These are phyloP conservation scores for Phytophthora nicotianae DNA, from an alignment of 352 stramenopile species.

Conservation along the genomic window DNA sequence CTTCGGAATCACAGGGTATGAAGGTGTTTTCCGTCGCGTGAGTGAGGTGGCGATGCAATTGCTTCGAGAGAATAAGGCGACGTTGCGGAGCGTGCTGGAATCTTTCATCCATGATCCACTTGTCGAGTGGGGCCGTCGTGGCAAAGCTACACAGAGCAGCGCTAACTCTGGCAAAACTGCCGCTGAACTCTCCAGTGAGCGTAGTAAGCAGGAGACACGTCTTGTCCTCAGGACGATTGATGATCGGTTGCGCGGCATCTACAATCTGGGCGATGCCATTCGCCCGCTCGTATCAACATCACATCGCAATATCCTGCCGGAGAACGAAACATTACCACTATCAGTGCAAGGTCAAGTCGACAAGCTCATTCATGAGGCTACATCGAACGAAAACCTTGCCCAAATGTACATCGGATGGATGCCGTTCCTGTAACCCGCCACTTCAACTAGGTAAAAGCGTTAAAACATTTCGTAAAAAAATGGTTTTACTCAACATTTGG, in stretches of 20 bases:
- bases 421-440: slow-evolving; percentile 71
- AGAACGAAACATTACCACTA: slow-evolving; percentile 89
- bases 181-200: slow-evolving; percentile 63
- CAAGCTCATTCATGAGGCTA: slow-evolving; percentile 94
- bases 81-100: slow-evolving; percentile 98
- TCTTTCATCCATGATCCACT: slow-evolving; percentile 99
- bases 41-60: slow-evolving; percentile 92
- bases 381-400: slow-evolving; percentile 90
- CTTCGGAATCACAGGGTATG: slow-evolving; percentile 97
- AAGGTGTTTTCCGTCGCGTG: slow-evolving; percentile 94
- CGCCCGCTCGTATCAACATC: slow-evolving; percentile 66
- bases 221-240: slow-evolving; percentile 92
- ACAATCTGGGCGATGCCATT: slow-evolving; percentile 90
- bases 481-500: neutral
- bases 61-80: slow-evolving; percentile 96
- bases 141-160: slow-evolving; percentile 66
- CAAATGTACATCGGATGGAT: slow-evolving; percentile 97
- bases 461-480: slow-evolving; percentile 6
- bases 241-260: slow-evolving; percentile 91
- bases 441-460: slow-evolving; percentile 13
- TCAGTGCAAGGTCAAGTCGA: slow-evolving; percentile 94
- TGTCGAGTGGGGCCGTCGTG: slow-evolving; percentile 89
- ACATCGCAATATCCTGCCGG: slow-evolving; percentile 70
- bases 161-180: slow-evolving; percentile 31
- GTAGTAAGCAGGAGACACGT: slow-evolving; percentile 87